Base-by-base conservation (phyloP, 2,329 filamentous ascomycete genomes). In the Colletotrichum orbiculare region DNA sequence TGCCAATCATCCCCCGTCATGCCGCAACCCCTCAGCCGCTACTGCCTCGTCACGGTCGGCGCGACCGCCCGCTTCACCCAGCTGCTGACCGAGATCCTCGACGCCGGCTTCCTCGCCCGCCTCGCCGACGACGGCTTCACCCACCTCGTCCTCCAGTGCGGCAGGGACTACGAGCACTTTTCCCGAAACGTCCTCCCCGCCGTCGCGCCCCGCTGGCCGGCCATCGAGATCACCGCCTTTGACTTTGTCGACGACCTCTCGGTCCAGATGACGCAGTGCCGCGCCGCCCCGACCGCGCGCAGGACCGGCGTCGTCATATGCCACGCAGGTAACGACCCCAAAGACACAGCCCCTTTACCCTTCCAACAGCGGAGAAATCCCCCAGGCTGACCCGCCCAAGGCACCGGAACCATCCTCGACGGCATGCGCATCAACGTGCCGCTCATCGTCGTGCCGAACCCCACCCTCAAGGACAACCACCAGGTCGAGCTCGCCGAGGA, bases 381-480 rank as follows among this genome's bases (percentile, higher is more conserved):
- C 17, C 12, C 38, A 38, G 37, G 42, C n/a, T 55, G 69, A 54
- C 65, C 54, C 43, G 2, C 12, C 13, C 6, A 55, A 97, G 94
- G 95, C 13, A 94, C 95, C 11, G 96, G 96, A 8, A 94, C 93
- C 3, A 94, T 98, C 35, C 83, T 98, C 1, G 93, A 94, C 74
- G 93, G 90, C 1, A 86, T 96, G 67, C 88, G 92, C 47, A 81
- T 91, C 56, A 86, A 88, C 12, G 81, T 94, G 0, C 90, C 92
- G 3, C 81, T 98, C n/a, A 85, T 99, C 54, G 93, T 97, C 1
- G 94, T 99, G 2, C 92, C 95, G 2, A 99, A 99, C 75, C 85
- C 88, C 2, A 82, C 83, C 7, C 85, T 99, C 0, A 85, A 97
- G 71, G 89, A 96, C 73, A 95, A 99, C 72, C 96, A 99, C 74